Evolutionary conservation across 2,329 filamentous ascomycete genomes (phyloP).

Genomic region (Sporothrix luriei): DNA sequence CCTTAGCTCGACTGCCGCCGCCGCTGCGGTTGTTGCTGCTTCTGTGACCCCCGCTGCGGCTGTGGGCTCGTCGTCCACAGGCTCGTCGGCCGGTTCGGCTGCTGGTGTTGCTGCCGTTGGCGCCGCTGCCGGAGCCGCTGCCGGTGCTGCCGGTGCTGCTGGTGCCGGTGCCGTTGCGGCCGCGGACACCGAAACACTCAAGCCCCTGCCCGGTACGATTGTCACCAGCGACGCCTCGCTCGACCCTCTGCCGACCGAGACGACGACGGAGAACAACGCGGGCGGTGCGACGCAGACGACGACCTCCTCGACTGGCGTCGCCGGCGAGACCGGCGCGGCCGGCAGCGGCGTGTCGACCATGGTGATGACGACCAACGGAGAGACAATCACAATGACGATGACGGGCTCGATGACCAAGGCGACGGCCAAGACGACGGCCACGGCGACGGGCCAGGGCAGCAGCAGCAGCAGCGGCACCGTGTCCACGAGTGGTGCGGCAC

Average conservation of each 20-base stretch:
- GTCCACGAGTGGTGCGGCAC: constrained; percentile 5
- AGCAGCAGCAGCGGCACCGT: background rate
- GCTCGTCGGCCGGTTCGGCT: background rate
- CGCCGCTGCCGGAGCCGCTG: background rate
- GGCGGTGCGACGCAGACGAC: background rate
- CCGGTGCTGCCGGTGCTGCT: background rate
- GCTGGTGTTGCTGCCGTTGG: background rate
- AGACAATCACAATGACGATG: constrained; percentile 32
- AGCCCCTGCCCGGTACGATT: constrained; percentile 31
- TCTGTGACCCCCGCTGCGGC: background rate
- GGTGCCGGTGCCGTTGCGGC: constrained; percentile 5
- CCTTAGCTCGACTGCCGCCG: background rate
- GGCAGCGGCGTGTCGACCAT: constrained; percentile 33
- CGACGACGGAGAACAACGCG: background rate
- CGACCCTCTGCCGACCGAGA: constrained; percentile 30
- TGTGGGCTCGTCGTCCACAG: background rate
- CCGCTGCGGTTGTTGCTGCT: background rate
- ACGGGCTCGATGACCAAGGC: constrained; percentile 28
- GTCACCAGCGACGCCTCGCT: constrained; percentile 24
- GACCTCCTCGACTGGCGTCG: background rate
- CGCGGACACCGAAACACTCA: constrained; percentile 5
- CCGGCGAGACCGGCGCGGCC: background rate
- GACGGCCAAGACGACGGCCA: constrained; percentile 25
- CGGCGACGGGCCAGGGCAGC: constrained; percentile 16
- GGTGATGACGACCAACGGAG: constrained; percentile 34